A percentile compares a stretch with the other conserved stretches of the same genome.
Conservation (phyloP, 2,329 filamentous ascomycete genomes). For the Xylariaceae sp. region DNA sequence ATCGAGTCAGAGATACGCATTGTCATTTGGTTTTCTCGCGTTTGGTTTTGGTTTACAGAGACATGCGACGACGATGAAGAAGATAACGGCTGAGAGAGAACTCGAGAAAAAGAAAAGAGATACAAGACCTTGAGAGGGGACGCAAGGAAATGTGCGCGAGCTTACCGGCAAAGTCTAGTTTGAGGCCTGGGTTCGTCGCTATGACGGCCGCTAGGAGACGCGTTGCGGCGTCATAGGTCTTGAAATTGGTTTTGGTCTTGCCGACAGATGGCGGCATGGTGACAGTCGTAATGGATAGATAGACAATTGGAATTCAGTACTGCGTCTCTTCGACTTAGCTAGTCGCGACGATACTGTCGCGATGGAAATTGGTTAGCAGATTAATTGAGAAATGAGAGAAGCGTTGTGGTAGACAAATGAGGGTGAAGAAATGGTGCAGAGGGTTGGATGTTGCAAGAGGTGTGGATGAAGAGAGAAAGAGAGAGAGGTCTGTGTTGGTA, state of each 20-base stretch:
- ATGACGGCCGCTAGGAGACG: constrained; percentile 58
- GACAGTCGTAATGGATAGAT: neutral
- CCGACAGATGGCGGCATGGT: constrained; percentile 38
- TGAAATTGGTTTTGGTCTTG: constrained; percentile 47
- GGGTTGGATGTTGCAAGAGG: neutral
- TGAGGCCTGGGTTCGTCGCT: constrained; percentile 45
- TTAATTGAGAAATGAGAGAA: neutral
- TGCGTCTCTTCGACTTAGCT: neutral
- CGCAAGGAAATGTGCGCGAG: neutral
- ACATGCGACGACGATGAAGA: too few relatives aligned
- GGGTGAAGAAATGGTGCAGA: neutral
- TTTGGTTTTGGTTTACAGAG: neutral
- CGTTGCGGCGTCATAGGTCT: constrained; percentile 53
- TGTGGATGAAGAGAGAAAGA: neutral
- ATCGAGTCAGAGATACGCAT: constrained; percentile 7
- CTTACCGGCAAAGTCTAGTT: constrained; percentile 59
- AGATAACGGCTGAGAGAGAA: too few relatives aligned
- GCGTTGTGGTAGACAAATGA: neutral
- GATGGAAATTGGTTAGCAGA: neutral
- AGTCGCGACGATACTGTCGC: neutral
- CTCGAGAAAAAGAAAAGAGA: too few relatives aligned
- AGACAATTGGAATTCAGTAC: neutral
- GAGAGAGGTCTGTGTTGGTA: neutral
- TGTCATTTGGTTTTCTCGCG: neutral
- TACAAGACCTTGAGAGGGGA: too few relatives aligned